Percentiles rank a stretch among this genome's conserved stretches.
Evolutionary conservation across 257 asterid genomes (phyloP).

Genomic region (Nicotiana tabacum): DNA sequence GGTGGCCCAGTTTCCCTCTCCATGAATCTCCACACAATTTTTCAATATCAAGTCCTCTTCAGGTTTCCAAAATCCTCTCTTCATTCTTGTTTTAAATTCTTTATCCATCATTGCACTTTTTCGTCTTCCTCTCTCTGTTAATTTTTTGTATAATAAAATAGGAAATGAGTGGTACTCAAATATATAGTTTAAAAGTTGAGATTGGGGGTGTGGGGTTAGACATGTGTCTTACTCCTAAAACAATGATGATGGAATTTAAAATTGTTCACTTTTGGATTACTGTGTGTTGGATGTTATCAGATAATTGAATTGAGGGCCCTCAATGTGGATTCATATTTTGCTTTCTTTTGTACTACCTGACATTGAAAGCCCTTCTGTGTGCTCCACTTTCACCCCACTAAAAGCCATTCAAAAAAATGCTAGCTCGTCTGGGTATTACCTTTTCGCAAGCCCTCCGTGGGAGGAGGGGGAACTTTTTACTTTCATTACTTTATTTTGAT

Average conservation of each 20-base stretch:
- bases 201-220: background rate
- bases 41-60: conserved; percentile 53
- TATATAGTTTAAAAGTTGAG: background rate
- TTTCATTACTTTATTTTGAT: background rate
- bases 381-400: conserved; percentile 12
- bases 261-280: conserved; percentile 10
- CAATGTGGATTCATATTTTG: background rate
- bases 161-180: background rate
- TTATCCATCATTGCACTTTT: conserved; percentile 27
- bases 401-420: conserved; percentile 2
- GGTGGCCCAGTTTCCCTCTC: conserved; percentile 57
- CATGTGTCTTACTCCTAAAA: background rate
- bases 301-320: background rate
- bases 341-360: conserved; percentile 9
- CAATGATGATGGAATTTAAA: conserved; percentile 10
- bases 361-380: background rate
- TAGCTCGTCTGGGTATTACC: background rate
- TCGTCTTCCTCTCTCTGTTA: background rate
- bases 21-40: conserved; percentile 48
- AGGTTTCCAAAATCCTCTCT: conserved; percentile 63
- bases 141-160: background rate
- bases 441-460: background rate
- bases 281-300: background rate
- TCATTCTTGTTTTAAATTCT: conserved; percentile 29
- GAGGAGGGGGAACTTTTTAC: background rate